phyloP scores from a whole-genome alignment of 257 asterid species.

The Nicotiana benthamiana region DNA sequence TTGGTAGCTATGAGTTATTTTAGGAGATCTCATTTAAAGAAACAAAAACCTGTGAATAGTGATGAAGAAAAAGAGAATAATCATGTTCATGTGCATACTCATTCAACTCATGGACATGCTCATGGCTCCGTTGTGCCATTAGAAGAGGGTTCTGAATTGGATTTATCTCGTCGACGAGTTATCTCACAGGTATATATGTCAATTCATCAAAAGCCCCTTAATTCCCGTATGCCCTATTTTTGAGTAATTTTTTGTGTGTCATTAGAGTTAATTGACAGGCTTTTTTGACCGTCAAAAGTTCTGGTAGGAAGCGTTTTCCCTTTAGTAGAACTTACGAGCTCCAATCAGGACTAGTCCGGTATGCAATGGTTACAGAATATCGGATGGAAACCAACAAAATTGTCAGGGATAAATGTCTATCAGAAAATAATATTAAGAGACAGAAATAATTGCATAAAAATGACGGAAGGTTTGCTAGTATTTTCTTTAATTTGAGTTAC shows the following conservation, averaged over 20 bases:
- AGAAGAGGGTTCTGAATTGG: background rate
- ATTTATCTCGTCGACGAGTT: constrained; percentile 15
- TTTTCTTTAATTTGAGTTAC: background rate
- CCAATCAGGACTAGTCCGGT: too few relatives aligned
- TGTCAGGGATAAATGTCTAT: background rate
- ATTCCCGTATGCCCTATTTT: background rate
- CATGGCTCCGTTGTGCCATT: constrained; percentile 11
- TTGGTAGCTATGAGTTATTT: constrained; percentile 1
- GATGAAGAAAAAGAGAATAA: constrained; percentile 10
- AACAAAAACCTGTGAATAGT: background rate
- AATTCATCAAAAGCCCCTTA: too few relatives aligned
- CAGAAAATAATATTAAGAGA: too few relatives aligned
- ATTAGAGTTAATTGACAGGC: background rate
- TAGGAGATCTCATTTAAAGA: background rate
- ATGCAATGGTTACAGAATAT: too few relatives aligned
- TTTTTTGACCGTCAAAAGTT: too few relatives aligned
- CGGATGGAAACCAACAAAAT: background rate
- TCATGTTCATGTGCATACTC: constrained; percentile 15
- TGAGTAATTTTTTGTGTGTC: background rate
- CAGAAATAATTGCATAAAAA: background rate
- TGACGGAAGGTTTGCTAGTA: too few relatives aligned
- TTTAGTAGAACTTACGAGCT: too few relatives aligned
- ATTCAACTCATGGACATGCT: constrained; percentile 21
- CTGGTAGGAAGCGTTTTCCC: too few relatives aligned
- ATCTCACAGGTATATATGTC: constrained; percentile 19